phyloP scores from a whole-genome alignment of 768 basidiomycete genomes.

The Mycena venus region DNA sequence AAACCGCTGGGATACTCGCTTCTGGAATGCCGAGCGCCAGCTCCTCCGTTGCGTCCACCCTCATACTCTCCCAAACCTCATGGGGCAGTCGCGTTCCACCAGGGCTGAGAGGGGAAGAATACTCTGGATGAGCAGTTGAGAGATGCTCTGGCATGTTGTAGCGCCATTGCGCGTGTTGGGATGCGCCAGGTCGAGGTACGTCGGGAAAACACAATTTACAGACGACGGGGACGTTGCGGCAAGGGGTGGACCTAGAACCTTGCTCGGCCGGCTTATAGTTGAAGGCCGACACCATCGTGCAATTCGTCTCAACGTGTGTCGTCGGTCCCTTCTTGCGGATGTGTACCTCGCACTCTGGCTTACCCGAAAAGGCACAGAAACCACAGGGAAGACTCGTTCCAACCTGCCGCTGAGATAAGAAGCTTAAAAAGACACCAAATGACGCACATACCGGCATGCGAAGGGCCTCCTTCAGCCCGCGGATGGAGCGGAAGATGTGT shows the following conservation, averaged over 20 bases:
- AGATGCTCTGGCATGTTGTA: conserved; percentile 24
- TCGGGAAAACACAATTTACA: too few species aligned
- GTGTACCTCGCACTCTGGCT: too few species aligned
- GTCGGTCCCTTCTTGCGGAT: background rate
- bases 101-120: too few species aligned
- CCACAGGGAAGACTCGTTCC: background rate
- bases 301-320: background rate
- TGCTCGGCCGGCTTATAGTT: background rate
- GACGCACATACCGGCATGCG: background rate
- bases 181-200: background rate
- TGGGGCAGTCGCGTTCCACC: too few species aligned
- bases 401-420: background rate
- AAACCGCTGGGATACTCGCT: background rate
- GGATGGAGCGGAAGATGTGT: too few species aligned
- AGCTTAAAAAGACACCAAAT: background rate
- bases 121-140: background rate
- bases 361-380: background rate
- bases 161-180: conserved; percentile 5
- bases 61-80: too few species aligned
- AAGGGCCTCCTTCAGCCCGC: background rate
- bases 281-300: background rate
- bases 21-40: background rate
- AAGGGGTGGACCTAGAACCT: conserved; percentile 7
- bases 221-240: too few species aligned
- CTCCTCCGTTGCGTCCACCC: background rate